A percentile compares a stretch with the other conserved stretches of the same genome.
phyloP scores from a whole-genome alignment of 2,329 filamentous ascomycete species.

The Pseudogymnoascus sp. region DNA sequence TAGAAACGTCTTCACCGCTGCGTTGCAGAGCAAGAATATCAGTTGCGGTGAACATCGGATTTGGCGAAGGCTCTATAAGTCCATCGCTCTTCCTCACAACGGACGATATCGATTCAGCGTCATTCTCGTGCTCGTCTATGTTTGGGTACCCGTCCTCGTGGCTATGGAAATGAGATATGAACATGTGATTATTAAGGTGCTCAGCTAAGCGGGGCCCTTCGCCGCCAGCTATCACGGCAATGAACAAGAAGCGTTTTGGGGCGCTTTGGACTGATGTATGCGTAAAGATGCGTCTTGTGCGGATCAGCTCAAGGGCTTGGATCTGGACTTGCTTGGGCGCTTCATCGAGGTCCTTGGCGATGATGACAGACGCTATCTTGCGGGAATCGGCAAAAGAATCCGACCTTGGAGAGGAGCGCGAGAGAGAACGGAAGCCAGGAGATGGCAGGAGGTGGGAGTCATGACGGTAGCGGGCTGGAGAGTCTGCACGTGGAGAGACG shows the following conservation, averaged over 20 bases:
- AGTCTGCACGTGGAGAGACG: slow-evolving; percentile 22
- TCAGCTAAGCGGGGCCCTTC: slow-evolving; percentile 44
- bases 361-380: slow-evolving; percentile 71
- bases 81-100: slow-evolving; percentile 26
- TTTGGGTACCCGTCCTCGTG: slow-evolving; percentile 66
- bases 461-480: slow-evolving; percentile 22
- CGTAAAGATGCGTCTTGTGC: slow-evolving; percentile 70
- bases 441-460: slow-evolving; percentile 28
- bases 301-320: slow-evolving; percentile 70
- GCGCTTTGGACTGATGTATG: slow-evolving; percentile 65
- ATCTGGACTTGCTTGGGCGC: slow-evolving; percentile 74
- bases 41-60: slow-evolving; percentile 24
- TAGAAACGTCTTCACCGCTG: slow-evolving; percentile 50
- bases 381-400: slow-evolving; percentile 36
- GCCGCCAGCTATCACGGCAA: slow-evolving; percentile 58
- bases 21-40: slow-evolving; percentile 33
- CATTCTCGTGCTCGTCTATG: slow-evolving; percentile 42
- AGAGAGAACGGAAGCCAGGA: slow-evolving; percentile 23
- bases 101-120: slow-evolving; percentile 25
- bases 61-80: slow-evolving; percentile 12
- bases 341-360: slow-evolving; percentile 71
- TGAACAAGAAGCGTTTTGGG: slow-evolving; percentile 71
- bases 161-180: slow-evolving; percentile 80
- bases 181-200: slow-evolving; percentile 74
- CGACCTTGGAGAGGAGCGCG: slow-evolving; percentile 27